Conservation (phyloP, 257 asterid species). For the Forsythia viridissima region DNA sequence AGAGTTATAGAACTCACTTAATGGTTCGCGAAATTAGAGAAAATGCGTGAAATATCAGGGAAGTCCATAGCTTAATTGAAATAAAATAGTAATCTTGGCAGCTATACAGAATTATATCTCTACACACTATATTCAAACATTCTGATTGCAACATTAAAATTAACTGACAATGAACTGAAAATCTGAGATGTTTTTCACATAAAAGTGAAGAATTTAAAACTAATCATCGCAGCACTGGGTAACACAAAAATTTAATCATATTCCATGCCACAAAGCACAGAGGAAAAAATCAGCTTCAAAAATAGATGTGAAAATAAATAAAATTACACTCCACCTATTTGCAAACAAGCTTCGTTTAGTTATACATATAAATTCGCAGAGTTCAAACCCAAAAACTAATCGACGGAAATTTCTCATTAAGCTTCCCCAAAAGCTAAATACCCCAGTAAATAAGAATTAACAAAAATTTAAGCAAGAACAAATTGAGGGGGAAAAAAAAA, state of each 20-base stretch:
- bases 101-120: neutral
- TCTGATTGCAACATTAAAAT: neutral
- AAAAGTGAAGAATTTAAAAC: neutral
- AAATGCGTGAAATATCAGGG: neutral
- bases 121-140: neutral
- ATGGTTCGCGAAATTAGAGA: neutral
- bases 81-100: neutral
- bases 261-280: neutral
- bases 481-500: neutral
- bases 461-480: constrained; percentile 14
- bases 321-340: constrained; percentile 12
- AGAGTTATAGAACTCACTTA: neutral
- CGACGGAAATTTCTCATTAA: neutral
- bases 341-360: neutral
- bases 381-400: constrained; percentile 22
- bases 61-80: too few species aligned
- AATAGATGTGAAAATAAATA: neutral
- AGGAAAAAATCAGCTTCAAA: neutral
- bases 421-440: constrained; percentile 4
- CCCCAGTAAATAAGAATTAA: constrained; percentile 19
- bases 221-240: neutral
- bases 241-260: neutral
- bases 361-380: neutral
- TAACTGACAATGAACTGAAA: neutral
- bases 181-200: neutral